Evolutionary conservation across 352 stramenopile species (phyloP).

Genomic region (Phytophthora boehmeriae): DNA sequence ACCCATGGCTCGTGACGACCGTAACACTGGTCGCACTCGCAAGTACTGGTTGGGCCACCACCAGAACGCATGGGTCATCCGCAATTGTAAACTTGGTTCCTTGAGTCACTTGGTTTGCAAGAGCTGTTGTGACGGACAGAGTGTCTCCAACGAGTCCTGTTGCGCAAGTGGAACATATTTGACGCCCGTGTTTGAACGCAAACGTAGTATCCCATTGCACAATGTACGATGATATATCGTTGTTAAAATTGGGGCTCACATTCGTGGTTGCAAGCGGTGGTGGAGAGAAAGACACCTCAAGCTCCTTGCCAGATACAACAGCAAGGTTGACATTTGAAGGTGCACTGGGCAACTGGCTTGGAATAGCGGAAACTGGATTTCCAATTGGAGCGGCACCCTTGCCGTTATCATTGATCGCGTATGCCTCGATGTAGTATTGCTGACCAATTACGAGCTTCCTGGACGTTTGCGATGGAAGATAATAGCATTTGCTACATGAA

Average conservation of each 20-base stretch:
- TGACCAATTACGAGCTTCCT: conserved; percentile 64
- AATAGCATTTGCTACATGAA: conserved; percentile 71
- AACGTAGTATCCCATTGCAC: conserved; percentile 86
- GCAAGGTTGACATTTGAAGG: conserved; percentile 87
- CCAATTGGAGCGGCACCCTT: conserved; percentile 50
- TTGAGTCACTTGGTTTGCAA: conserved; percentile 16
- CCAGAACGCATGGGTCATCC: conserved; percentile 55
- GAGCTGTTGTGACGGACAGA: conserved; percentile 39
- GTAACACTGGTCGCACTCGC: conserved; percentile 24
- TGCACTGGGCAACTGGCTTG: conserved; percentile 87
- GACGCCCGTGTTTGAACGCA: conserved; percentile 70
- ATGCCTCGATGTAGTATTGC: conserved; percentile 80
- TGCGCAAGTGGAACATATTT: conserved; percentile 55
- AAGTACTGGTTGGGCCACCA: conserved; percentile 18
- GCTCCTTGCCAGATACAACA: conserved; percentile 85
- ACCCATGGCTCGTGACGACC: conserved; percentile 31
- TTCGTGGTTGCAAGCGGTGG: conserved; percentile 58
- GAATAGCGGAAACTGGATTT: conserved; percentile 48
- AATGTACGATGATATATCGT: conserved; percentile 88
- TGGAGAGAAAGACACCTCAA: conserved; percentile 91
- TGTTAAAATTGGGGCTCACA: conserved; percentile 74
- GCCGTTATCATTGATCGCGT: conserved; percentile 79
- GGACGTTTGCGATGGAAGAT: conserved; percentile 59
- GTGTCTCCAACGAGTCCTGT: conserved; percentile 41
- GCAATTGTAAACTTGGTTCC: conserved; percentile 60